Evolutionary conservation across 306 rosid genomes (phyloP).

Genomic region (Cucurbita argyrosperma): DNA sequence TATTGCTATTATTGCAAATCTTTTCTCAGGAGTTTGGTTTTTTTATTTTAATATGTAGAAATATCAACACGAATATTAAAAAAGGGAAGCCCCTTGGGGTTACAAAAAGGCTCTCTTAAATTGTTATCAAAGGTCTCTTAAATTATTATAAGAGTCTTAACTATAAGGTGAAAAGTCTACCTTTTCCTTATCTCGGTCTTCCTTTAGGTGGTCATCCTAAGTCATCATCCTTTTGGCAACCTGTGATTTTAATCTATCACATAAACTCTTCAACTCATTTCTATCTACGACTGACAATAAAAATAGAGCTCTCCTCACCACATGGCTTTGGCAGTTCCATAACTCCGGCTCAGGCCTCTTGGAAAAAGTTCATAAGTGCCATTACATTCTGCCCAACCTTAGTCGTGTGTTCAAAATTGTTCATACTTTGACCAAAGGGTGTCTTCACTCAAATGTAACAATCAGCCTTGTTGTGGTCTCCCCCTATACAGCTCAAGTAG

Average conservation of each 20-base stretch:
- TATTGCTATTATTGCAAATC: not conserved
- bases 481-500: slow-evolving; percentile 70
- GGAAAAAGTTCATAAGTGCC: too few species aligned
- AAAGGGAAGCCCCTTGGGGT: not conserved
- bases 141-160: not conserved
- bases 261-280: too few species aligned
- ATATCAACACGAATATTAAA: too few species aligned
- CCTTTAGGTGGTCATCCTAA: not conserved
- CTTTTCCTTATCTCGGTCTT: not conserved
- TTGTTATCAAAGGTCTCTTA: not conserved
- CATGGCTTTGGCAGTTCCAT: too few species aligned
- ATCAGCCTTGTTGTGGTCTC: slow-evolving; percentile 50
- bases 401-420: slow-evolving; percentile 26
- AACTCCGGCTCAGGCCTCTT: too few species aligned
- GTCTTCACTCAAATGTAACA: slow-evolving; percentile 22
- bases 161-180: not conserved
- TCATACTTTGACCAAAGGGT: slow-evolving; percentile 29
- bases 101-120: not conserved
- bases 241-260: too few species aligned
- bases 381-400: too few species aligned
- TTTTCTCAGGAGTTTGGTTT: not conserved
- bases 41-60: not conserved
- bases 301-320: too few species aligned
- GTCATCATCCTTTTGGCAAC: too few species aligned
- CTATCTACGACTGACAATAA: too few species aligned